Conservation (phyloP, 164 flowering plant species). For the Houttuynia cordata region DNA sequence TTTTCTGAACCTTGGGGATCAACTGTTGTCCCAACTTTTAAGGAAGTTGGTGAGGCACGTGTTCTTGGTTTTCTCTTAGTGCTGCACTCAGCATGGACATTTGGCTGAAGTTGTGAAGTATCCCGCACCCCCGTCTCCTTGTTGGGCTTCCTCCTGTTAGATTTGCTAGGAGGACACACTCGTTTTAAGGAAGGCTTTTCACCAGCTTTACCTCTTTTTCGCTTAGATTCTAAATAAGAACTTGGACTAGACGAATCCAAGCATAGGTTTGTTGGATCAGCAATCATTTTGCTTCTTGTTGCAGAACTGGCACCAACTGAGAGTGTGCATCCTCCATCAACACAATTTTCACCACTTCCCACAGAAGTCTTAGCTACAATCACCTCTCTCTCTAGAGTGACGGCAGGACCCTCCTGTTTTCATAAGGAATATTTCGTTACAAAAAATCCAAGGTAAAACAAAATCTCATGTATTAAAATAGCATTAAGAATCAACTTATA, state of each 20-base stretch:
- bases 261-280: constrained; percentile 14
- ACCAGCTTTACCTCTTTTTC: constrained; percentile 4
- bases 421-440: not conserved
- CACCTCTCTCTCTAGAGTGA: constrained; percentile 5
- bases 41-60: constrained; percentile 16
- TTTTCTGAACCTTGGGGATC: constrained; percentile 2
- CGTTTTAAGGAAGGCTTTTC: not conserved
- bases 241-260: constrained; percentile 15
- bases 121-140: constrained; percentile 8
- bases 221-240: constrained; percentile 5
- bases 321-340: not conserved
- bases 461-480: not conserved
- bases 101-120: constrained; percentile 7
- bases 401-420: not conserved
- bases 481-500: not conserved
- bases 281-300: constrained; percentile 11
- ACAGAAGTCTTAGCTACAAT: constrained; percentile 7
- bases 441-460: not conserved
- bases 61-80: constrained; percentile 30
- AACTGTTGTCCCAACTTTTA: constrained; percentile 6
- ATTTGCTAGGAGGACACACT: constrained; percentile 18
- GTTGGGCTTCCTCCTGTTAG: constrained; percentile 17
- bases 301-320: not conserved
- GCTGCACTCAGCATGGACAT: constrained; percentile 6
- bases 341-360: not conserved